phyloP scores from a whole-genome alignment of 192 early-diverging fungal genomes.

The Coemansia sp. region DNA sequence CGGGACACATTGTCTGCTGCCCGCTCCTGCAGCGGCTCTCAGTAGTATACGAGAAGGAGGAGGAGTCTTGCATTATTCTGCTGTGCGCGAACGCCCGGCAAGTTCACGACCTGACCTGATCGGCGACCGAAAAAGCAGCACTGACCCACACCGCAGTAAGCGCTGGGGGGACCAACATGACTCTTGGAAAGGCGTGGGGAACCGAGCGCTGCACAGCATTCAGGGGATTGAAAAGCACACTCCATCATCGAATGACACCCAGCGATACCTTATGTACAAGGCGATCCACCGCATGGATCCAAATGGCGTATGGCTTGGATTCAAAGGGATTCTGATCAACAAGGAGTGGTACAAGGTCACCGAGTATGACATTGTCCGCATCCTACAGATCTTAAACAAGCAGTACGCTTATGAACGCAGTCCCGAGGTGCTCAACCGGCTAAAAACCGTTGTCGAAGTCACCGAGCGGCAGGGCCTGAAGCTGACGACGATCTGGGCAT shows the following conservation, averaged over 20 bases:
- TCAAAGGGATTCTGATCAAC: slow-evolving; percentile 19
- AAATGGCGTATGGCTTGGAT: slow-evolving; percentile 28
- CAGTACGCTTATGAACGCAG: slow-evolving; percentile 32
- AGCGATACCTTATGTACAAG: slow-evolving; percentile 19
- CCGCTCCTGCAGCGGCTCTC: neutral
- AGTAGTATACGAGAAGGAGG: neutral
- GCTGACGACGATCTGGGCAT: slow-evolving; percentile 11
- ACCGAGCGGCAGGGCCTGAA: slow-evolving; percentile 5
- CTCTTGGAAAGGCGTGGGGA: neutral
- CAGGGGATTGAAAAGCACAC: neutral
- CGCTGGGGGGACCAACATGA: neutral
- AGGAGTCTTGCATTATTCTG: neutral
- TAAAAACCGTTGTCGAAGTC: slow-evolving; percentile 8
- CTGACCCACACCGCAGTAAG: neutral
- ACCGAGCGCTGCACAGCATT: neutral
- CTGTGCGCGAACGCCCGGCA: neutral
- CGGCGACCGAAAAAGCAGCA: neutral
- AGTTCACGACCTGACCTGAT: neutral
- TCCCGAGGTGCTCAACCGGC: slow-evolving; percentile 11
- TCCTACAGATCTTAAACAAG: slow-evolving; percentile 32
- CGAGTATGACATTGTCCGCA: slow-evolving; percentile 32
- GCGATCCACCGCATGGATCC: slow-evolving; percentile 17
- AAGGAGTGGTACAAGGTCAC: slow-evolving; percentile 25
- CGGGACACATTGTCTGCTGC: neutral
- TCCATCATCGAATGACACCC: slow-evolving; percentile 5